phyloP scores from a whole-genome alignment of 768 basidiomycete species.

The Clitopilus hobsonii region DNA sequence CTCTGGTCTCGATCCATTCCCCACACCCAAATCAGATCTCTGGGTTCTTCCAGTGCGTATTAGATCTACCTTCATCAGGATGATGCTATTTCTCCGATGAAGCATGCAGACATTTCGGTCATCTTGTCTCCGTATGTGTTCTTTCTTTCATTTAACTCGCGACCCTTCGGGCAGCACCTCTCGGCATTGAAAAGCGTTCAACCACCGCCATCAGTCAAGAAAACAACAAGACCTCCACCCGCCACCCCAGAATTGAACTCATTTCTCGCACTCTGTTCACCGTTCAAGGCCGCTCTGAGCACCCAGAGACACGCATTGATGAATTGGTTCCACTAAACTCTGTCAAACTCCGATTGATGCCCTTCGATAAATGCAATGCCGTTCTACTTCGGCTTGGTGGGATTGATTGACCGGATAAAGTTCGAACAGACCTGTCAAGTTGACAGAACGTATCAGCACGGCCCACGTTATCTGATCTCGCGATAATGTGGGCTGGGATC shows the following conservation, averaged over 20 bases:
- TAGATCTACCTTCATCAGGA: too few relatives aligned
- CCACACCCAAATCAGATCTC: too few relatives aligned
- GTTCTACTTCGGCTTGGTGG: background rate
- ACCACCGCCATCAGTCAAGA: background rate
- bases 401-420: background rate
- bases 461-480: background rate
- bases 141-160: background rate
- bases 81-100: too few relatives aligned
- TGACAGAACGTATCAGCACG: background rate
- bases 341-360: background rate
- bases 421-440: background rate
- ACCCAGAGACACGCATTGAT: background rate
- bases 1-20: too few relatives aligned
- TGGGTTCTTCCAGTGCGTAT: too few relatives aligned
- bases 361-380: background rate
- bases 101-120: too few relatives aligned
- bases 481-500: background rate
- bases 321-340: background rate
- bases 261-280: background rate
- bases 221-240: background rate
- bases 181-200: background rate
- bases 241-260: background rate
- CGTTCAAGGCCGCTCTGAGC: background rate
- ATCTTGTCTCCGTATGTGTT: background rate
- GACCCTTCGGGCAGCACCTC: background rate